Conservation (phyloP, 2,329 filamentous ascomycete genomes). For the Bipolaris sorokiniana region DNA sequence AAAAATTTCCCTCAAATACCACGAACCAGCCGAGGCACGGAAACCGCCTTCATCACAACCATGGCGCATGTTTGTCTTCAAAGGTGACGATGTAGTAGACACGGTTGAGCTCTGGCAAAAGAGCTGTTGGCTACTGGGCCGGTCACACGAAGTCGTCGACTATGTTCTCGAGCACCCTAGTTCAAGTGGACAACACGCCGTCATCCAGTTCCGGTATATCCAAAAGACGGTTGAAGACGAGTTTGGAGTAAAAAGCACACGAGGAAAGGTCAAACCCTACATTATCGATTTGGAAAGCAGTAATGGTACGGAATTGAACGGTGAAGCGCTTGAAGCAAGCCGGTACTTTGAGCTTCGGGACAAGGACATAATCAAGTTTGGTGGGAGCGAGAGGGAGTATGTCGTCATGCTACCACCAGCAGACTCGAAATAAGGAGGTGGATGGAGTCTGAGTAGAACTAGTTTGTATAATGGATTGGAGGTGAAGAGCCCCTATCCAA, state of each 20-base stretch:
- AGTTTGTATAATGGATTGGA: background rate
- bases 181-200: conserved; percentile 93
- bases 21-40: conserved; percentile 90
- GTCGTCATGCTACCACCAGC: conserved; percentile 79
- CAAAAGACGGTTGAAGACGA: conserved; percentile 87
- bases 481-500: background rate
- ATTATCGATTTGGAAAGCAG: conserved; percentile 92
- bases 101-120: conserved; percentile 76
- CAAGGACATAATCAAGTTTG: conserved; percentile 89
- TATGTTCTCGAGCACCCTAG: conserved; percentile 87
- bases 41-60: conserved; percentile 78
- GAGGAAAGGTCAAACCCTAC: conserved; percentile 70
- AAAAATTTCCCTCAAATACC: conserved; percentile 86
- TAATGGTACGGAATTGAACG: conserved; percentile 87
- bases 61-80: conserved; percentile 95
- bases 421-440: conserved; percentile 17
- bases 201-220: conserved; percentile 87
- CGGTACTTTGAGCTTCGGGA: conserved; percentile 86
- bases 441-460: background rate
- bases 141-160: conserved; percentile 81
- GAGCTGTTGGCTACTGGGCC: conserved; percentile 89
- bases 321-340: conserved; percentile 72
- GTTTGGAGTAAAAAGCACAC: conserved; percentile 59
- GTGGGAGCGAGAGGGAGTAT: conserved; percentile 87
- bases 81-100: conserved; percentile 78